These are phyloP conservation scores for Podosphaera leucotricha DNA, from an alignment of 2,329 filamentous ascomycete species.

Conservation along the genomic window DNA sequence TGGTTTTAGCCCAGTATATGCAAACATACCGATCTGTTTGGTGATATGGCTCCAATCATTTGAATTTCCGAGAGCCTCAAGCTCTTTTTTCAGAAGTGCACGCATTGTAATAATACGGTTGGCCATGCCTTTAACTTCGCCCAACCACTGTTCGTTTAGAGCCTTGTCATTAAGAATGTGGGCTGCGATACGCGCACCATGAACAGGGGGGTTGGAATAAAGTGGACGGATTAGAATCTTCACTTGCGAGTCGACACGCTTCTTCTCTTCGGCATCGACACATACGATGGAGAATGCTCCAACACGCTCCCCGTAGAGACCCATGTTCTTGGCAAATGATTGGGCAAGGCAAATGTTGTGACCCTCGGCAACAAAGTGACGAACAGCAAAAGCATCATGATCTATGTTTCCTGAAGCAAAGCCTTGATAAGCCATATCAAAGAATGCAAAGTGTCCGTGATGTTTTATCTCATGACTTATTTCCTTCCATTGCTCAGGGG, in stretches of 20 bases:
- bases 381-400: constrained; percentile 78
- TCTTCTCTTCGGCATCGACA: constrained; percentile 70
- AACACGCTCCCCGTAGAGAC: constrained; percentile 94
- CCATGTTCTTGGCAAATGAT: constrained; percentile 99
- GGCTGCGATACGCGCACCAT: constrained; percentile 83
- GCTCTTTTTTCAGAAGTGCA: constrained; percentile 75
- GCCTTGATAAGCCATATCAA: constrained; percentile 98
- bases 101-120: constrained; percentile 99
- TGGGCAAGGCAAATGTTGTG: constrained; percentile 75
- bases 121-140: constrained; percentile 95
- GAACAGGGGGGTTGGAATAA: constrained; percentile 95
- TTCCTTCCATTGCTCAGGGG: constrained; percentile 72
- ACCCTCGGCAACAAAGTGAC: constrained; percentile 81
- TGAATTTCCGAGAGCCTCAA: constrained; percentile 84
- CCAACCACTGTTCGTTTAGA: constrained; percentile 84
- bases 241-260: constrained; percentile 87
- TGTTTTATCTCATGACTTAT: constrained; percentile 73
- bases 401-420: constrained; percentile 85
- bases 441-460: constrained; percentile 80
- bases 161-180: constrained; percentile 70
- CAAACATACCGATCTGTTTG: constrained; percentile 98
- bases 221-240: constrained; percentile 93
- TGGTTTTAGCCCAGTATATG: constrained; percentile 78
- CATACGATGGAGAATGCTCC: constrained; percentile 89
- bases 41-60: constrained; percentile 99